These are phyloP conservation scores for Termitomyces sp. DNA, from an alignment of 768 basidiomycete species.

Conservation along the genomic window DNA sequence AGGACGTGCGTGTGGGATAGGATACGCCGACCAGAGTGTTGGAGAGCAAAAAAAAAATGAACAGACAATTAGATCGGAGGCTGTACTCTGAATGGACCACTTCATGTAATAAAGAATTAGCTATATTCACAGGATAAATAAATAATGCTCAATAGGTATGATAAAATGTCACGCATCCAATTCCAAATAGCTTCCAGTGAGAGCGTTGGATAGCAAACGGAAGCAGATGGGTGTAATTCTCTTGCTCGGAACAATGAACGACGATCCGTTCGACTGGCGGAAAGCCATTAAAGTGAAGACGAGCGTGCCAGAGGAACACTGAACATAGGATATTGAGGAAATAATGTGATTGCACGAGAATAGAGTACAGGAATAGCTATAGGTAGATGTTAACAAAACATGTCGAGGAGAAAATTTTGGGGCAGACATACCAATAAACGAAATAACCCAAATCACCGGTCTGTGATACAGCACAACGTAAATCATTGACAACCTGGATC, in stretches of 20 bases:
- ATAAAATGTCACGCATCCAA: constrained; percentile 17
- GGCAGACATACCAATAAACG: constrained; percentile 18
- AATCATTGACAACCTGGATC: neutral
- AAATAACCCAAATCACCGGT: constrained; percentile 24
- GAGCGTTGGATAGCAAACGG: constrained; percentile 23
- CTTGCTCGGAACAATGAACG: constrained; percentile 86
- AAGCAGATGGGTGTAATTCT: constrained; percentile 37
- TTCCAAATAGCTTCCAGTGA: constrained; percentile 19
- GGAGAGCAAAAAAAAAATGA: constrained; percentile 52
- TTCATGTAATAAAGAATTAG: constrained; percentile 1
- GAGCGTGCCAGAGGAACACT: constrained; percentile 33
- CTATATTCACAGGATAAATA: neutral
- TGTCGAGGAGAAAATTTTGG: neutral
- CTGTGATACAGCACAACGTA: constrained; percentile 20
- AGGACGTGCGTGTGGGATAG: constrained; percentile 74
- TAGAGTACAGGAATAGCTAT: constrained; percentile 14
- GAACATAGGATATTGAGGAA: constrained; percentile 1
- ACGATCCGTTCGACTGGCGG: constrained; percentile 56
- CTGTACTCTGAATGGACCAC: constrained; percentile 18
- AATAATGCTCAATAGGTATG: constrained; percentile 1
- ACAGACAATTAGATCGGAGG: neutral
- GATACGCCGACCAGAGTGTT: constrained; percentile 93
- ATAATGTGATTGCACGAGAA: constrained; percentile 12
- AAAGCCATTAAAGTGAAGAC: constrained; percentile 82
- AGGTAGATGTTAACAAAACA: neutral